phyloP scores from a whole-genome alignment of 352 stramenopile genomes.

The Globisporangium megalacanthum region DNA sequence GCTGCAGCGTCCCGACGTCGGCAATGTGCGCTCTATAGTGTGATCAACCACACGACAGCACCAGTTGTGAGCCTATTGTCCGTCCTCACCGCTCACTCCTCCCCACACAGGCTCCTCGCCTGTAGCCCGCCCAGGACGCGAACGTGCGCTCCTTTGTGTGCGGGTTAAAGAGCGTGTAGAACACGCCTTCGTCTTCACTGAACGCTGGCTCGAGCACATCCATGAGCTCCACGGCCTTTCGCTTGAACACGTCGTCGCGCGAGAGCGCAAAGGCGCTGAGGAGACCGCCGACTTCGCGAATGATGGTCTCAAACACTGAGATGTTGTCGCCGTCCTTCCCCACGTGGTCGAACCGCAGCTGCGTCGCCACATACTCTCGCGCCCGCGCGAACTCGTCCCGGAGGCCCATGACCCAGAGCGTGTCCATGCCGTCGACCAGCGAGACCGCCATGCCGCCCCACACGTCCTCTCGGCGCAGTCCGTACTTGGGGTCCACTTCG shows the following conservation, averaged over 20 bases:
- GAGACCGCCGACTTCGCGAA: slow-evolving; percentile 96
- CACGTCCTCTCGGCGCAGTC: slow-evolving; percentile 57
- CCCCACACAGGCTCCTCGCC: slow-evolving; percentile 14
- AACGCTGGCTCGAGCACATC: slow-evolving; percentile 89
- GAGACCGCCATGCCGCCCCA: slow-evolving; percentile 91
- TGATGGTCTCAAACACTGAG: slow-evolving; percentile 99
- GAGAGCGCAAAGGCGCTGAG: slow-evolving; percentile 94
- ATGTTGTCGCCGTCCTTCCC: slow-evolving; percentile 58
- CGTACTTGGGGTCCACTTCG: slow-evolving; percentile 88
- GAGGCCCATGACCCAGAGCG: slow-evolving; percentile 96
- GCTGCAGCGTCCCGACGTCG: slow-evolving; percentile 79
- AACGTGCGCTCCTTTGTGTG: slow-evolving; percentile 45
- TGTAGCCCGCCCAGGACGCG: slow-evolving; percentile 30
- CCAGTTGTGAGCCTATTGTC: neutral
- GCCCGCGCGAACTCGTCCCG: slow-evolving; percentile 91
- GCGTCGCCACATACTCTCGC: slow-evolving; percentile 77
- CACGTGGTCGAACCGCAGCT: slow-evolving; percentile 80
- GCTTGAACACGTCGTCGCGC: slow-evolving; percentile 81
- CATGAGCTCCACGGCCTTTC: slow-evolving; percentile 92
- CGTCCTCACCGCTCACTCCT: neutral
- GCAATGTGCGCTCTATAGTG: slow-evolving; percentile 57
- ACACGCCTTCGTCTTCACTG: slow-evolving; percentile 85
- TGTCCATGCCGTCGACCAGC: slow-evolving; percentile 95
- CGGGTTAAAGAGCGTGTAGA: slow-evolving; percentile 88
- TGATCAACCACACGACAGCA: neutral